Base-by-base conservation (phyloP, 208 protist species). In the Wallacemonas sp. region DNA sequence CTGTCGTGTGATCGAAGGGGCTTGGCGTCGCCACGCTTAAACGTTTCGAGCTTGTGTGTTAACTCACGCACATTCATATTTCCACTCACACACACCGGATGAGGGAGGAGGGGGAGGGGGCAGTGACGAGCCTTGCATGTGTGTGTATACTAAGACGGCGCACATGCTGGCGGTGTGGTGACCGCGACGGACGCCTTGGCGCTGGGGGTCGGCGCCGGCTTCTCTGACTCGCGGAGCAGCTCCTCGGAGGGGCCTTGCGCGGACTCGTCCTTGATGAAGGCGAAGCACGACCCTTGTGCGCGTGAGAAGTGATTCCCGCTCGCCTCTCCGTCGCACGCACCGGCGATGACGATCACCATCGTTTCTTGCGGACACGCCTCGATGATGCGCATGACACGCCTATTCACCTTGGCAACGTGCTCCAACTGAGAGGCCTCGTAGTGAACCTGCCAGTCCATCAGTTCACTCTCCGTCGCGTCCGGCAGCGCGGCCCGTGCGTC, bases 261-360 rank as follows among this genome's bases (percentile, higher is more conserved):
- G 15, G 37, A 75, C 27, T 70, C 63, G 48, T 94, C 89, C 71
- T 94, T 94, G 44, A 94, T 70, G 38, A 92, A 92, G 2, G 71
- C 79, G 66, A 94, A 94, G 39, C 73, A 81, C 1, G 78, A 73
- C 6, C 89, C 89, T 21, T 84, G 83, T 12, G 75, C 74, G 1
- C 62, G 52, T 1, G 70, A 80, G 59, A 83, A 69, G 68, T 85
- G 76, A 37, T 85, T 83, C 17, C 72, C 71, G 12, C 64, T 61
- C 6, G 57, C 58, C 66, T 64, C 78, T 1, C 75, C 72, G 12
- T 33, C 45, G 58, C 71, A 81, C 17, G 69, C 75, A 0, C 65
- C 83, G 9, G 71, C 65, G 10, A 94, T 12, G 17, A 94, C 57
- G 27, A 90, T 3, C 8, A 94, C 68, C 29, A 94, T 64, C 10